Conservation (phyloP, 148 eudicot species). For the Nepenthes gracilis region DNA sequence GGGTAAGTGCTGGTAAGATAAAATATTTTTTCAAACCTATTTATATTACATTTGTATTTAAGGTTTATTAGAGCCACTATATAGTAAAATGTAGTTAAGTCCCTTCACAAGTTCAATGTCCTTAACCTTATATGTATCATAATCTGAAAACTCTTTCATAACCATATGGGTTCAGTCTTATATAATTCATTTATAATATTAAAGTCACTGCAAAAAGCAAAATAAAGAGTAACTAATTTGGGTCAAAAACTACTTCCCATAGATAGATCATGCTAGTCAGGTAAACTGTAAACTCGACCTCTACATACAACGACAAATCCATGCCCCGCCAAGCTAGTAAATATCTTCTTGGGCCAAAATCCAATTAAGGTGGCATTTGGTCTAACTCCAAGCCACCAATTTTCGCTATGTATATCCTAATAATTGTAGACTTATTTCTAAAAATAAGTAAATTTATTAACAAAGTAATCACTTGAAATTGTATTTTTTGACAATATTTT, state of each 20-base stretch:
- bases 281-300: neutral
- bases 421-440: too few species aligned
- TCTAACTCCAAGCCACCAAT: neutral
- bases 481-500: too few species aligned
- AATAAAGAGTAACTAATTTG: neutral
- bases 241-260: neutral
- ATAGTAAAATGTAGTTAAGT: neutral
- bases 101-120: neutral
- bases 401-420: neutral
- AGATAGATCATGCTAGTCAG: neutral
- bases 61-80: neutral
- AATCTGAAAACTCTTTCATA: neutral
- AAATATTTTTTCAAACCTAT: too few species aligned
- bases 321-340: neutral
- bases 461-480: neutral
- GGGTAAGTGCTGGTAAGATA: too few species aligned
- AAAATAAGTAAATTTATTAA: too few species aligned
- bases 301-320: neutral
- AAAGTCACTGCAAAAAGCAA: neutral
- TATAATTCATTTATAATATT: neutral
- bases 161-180: neutral
- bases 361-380: neutral
- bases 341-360: slow-evolving; percentile 4
- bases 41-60: too few species aligned
- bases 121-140: neutral